phyloP scores from a whole-genome alignment of 2,329 filamentous ascomycete genomes.

The Ascochyta lentis region DNA sequence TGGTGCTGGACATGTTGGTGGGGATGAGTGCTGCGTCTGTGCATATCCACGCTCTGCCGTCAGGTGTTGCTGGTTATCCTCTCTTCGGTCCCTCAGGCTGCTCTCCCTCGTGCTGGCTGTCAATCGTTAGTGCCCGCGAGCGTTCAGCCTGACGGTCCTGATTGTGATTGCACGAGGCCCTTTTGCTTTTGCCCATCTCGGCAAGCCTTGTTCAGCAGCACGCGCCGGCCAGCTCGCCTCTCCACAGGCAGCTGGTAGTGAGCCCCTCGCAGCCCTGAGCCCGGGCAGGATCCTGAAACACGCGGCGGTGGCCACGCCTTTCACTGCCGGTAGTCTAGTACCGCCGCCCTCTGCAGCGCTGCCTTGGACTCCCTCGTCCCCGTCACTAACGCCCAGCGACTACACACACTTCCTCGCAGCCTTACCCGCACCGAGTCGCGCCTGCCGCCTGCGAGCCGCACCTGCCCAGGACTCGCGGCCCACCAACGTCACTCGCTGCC shows the following conservation, averaged over 20 bases:
- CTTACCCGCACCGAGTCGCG: conserved; percentile 20
- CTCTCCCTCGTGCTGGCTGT: conserved; percentile 8
- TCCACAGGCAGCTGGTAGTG: conserved; percentile 24
- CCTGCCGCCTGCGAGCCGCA: conserved; percentile 32
- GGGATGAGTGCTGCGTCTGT: conserved; percentile 1
- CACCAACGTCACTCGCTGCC: conserved; percentile 39
- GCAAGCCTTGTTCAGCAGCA: conserved; percentile 41
- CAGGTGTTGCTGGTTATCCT: not conserved
- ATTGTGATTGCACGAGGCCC: conserved; percentile 13
- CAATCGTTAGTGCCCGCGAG: conserved; percentile 15
- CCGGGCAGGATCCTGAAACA: conserved; percentile 31
- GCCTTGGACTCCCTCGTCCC: not conserved
- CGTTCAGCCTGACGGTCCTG: conserved; percentile 14
- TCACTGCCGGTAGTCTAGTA: conserved; percentile 3
- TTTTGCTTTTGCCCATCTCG: conserved; percentile 28
- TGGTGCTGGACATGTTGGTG: conserved; percentile 8
- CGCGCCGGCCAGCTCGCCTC: conserved; percentile 30
- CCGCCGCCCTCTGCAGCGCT: conserved; percentile 1
- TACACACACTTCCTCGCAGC: not conserved
- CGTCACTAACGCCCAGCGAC: conserved; percentile 3
- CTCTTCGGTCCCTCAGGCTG: conserved; percentile 9
- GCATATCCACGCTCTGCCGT: too few species aligned
- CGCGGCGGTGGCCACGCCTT: conserved; percentile 24
- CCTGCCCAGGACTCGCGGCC: conserved; percentile 34
- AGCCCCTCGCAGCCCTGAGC: conserved; percentile 29